Percentiles rank a stretch among this genome's conserved stretches.
Conservation (phyloP, 768 basidiomycete genomes). For the Exidia glandulosa region DNA sequence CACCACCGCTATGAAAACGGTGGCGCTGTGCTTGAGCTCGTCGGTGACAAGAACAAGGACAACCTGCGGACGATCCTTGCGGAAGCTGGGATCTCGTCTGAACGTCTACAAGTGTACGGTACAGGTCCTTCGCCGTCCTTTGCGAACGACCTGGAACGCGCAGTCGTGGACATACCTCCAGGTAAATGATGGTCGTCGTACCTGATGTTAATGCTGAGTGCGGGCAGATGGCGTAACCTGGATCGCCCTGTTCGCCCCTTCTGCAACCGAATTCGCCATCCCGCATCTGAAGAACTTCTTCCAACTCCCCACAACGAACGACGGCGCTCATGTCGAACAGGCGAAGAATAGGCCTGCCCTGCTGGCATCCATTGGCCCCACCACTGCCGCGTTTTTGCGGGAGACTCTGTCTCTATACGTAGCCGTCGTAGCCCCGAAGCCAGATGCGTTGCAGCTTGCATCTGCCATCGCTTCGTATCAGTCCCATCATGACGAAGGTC, state of each 20-base stretch:
- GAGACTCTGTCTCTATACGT: conserved; percentile 38
- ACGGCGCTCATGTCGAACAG: neutral
- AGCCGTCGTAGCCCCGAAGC: conserved; percentile 43
- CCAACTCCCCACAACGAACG: conserved; percentile 17
- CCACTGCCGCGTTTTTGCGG: conserved; percentile 42
- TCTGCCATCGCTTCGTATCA: conserved; percentile 12
- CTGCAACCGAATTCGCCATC: conserved; percentile 45
- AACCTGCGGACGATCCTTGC: conserved; percentile 43
- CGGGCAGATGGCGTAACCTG: conserved; percentile 24
- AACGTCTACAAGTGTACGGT: conserved; percentile 54
- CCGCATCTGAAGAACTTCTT: conserved; percentile 41
- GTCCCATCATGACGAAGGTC: too few relatives aligned
- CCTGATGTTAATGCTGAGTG: neutral
- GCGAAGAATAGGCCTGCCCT: conserved; percentile 12
- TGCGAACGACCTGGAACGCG: neutral
- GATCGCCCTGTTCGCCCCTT: conserved; percentile 71
- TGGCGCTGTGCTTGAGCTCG: conserved; percentile 53
- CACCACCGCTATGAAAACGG: conserved; percentile 3
- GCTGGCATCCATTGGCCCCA: conserved; percentile 59
- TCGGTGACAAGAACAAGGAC: conserved; percentile 80
- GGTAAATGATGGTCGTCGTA: neutral
- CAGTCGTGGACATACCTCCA: neutral
- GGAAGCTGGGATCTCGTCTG: conserved; percentile 33
- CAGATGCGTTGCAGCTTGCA: conserved; percentile 42
- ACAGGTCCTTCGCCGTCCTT: conserved; percentile 25